Evolutionary conservation across 2,329 filamentous ascomycete genomes (phyloP).

Genomic region (Xylaria sp.): DNA sequence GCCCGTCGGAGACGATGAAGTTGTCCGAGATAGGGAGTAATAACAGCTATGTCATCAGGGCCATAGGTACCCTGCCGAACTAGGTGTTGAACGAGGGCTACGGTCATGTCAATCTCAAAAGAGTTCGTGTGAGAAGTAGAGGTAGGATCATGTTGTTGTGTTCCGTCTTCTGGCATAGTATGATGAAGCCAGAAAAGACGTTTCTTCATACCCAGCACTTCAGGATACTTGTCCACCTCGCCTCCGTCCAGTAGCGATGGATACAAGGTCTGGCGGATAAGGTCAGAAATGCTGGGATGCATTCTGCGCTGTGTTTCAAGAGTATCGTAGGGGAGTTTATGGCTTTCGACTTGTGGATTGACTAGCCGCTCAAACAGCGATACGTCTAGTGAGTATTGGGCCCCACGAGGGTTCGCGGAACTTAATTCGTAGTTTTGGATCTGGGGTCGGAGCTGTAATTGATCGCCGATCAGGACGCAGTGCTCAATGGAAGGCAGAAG

Average conservation of each 20-base stretch:
- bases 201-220: slow-evolving; percentile 60
- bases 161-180: slow-evolving; percentile 41
- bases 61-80: slow-evolving; percentile 71
- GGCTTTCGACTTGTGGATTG: slow-evolving; percentile 42
- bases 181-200: slow-evolving; percentile 72
- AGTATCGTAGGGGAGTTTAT: slow-evolving; percentile 46
- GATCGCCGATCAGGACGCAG: slow-evolving; percentile 71
- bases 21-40: slow-evolving; percentile 74
- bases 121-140: slow-evolving; percentile 64
- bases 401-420: slow-evolving; percentile 60
- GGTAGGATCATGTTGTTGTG: slow-evolving; percentile 45
- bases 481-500: slow-evolving; percentile 71
- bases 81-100: slow-evolving; percentile 72
- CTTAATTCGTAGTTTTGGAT: slow-evolving; percentile 67
- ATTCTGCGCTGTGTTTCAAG: slow-evolving; percentile 69
- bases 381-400: slow-evolving; percentile 65
- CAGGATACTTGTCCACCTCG: slow-evolving; percentile 52
- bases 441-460: slow-evolving; percentile 69
- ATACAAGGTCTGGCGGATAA: slow-evolving; percentile 67
- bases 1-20: slow-evolving; percentile 60
- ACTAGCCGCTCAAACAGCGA: slow-evolving; percentile 71
- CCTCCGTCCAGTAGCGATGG: slow-evolving; percentile 61
- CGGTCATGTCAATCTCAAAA: slow-evolving; percentile 73
- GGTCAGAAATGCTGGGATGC: slow-evolving; percentile 65
- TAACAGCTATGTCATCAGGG: slow-evolving; percentile 72